Evolutionary conservation across 495 filamentous ascomycete genomes (phyloP).

Genomic region (Podospora sp.): DNA sequence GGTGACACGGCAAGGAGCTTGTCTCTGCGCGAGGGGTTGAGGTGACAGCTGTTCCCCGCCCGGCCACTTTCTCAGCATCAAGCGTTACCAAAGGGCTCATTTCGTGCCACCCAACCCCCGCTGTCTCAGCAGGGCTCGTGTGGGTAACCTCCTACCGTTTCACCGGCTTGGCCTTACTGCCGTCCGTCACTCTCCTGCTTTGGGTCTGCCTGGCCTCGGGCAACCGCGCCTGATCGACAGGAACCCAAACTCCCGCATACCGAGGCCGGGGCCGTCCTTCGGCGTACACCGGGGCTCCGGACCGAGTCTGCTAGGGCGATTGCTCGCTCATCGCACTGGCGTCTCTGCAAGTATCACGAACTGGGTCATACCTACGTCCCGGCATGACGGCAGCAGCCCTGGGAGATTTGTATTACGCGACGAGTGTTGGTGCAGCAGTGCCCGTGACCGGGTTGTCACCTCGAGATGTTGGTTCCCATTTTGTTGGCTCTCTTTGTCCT

Average conservation of each 20-base stretch:
- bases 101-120: background rate
- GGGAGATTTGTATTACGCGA: background rate
- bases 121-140: background rate
- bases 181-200: background rate
- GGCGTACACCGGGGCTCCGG: background rate
- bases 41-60: background rate
- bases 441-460: background rate
- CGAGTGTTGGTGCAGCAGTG: background rate
- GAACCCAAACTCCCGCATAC: background rate
- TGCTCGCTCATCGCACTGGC: background rate
- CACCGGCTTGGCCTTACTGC: background rate
- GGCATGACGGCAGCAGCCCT: background rate
- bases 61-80: background rate
- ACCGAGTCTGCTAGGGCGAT: background rate
- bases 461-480: background rate
- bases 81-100: background rate
- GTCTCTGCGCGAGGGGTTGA: background rate
- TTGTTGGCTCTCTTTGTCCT: background rate
- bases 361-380: background rate
- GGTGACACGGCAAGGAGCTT: background rate
- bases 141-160: background rate
- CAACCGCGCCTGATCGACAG: background rate
- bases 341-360: background rate
- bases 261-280: background rate
- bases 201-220: background rate